Conservation (phyloP, 2,329 filamentous ascomycete genomes). For the Camptophora hylomeconis region DNA sequence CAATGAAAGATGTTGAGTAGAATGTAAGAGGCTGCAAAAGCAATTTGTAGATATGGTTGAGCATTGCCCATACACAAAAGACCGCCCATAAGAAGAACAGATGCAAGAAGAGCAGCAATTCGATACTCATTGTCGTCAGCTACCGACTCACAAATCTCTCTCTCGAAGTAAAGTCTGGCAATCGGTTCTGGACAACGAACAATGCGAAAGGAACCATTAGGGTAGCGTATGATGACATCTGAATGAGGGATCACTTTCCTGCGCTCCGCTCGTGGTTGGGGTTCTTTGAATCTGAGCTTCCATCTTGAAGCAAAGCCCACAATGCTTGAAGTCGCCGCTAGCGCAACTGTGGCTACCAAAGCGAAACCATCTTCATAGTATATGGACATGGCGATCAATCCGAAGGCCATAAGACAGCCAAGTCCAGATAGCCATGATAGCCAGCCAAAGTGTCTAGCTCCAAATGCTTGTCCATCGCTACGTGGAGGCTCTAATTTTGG, state of each 20-base stretch:
- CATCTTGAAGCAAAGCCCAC: slow-evolving; percentile 47
- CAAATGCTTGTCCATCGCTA: slow-evolving; percentile 3
- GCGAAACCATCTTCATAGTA: slow-evolving; percentile 42
- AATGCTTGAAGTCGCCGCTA: slow-evolving; percentile 41
- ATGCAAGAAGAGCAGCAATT: slow-evolving; percentile 43
- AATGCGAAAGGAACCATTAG: slow-evolving; percentile 46
- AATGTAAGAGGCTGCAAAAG: slow-evolving; percentile 46
- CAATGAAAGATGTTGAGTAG: slow-evolving; percentile 48
- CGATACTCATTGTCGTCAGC: slow-evolving; percentile 37
- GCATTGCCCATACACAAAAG: slow-evolving; percentile 51
- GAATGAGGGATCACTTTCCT: slow-evolving; percentile 34
- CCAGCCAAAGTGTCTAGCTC: slow-evolving; percentile 7
- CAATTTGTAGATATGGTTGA: slow-evolving; percentile 46
- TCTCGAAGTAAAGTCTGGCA: slow-evolving; percentile 49
- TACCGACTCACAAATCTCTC: slow-evolving; percentile 46
- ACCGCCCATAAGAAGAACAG: slow-evolving; percentile 47
- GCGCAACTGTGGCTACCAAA: slow-evolving; percentile 37
- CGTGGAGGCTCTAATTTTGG: slow-evolving; percentile 15
- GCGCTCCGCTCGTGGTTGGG: slow-evolving; percentile 24
- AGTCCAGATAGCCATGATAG: slow-evolving; percentile 7
- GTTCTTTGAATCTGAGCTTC: slow-evolving; percentile 41
- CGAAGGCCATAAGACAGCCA: slow-evolving; percentile 41
- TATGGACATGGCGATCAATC: slow-evolving; percentile 40
- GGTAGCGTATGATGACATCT: slow-evolving; percentile 49
- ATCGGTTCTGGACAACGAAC: slow-evolving; percentile 48